A percentile compares a stretch with the other conserved stretches of the same genome.
Conservation (phyloP, 306 rosid species). For the Dryas octopetala region DNA sequence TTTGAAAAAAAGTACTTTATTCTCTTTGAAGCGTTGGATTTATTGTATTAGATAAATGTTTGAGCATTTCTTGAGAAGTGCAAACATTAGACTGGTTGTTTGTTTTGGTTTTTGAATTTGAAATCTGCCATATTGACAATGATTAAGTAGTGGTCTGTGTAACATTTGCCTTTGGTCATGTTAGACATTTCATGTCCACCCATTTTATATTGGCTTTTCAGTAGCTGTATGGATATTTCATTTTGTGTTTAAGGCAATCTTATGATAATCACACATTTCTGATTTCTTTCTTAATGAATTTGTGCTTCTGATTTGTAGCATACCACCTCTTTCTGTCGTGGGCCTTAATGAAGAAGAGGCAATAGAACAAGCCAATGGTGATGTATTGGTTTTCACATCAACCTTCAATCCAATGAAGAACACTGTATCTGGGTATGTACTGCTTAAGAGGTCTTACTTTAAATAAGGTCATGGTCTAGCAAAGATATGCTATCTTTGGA, state of each 20-base stretch:
- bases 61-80: background rate
- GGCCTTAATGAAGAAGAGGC: constrained; percentile 97
- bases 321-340: constrained; percentile 91
- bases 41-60: background rate
- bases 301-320: constrained; percentile 55
- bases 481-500: background rate
- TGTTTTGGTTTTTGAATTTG: background rate
- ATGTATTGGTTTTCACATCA: constrained; percentile 75
- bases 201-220: background rate
- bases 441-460: constrained; percentile 24
- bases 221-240: background rate
- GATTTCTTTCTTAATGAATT: constrained; percentile 14
- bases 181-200: background rate
- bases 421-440: constrained; percentile 84
- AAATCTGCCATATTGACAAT: background rate
- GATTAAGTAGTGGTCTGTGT: background rate
- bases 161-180: background rate
- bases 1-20: background rate
- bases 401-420: constrained; percentile 95
- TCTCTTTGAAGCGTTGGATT: background rate
- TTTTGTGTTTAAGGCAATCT: constrained; percentile 6
- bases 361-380: constrained; percentile 69
- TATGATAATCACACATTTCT: background rate
- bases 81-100: background rate
- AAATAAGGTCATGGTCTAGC: background rate